A percentile compares a stretch with the other conserved stretches of the same genome.
Evolutionary conservation across 345 rosid genomes (phyloP).

Genomic region (Acer negundo): DNA sequence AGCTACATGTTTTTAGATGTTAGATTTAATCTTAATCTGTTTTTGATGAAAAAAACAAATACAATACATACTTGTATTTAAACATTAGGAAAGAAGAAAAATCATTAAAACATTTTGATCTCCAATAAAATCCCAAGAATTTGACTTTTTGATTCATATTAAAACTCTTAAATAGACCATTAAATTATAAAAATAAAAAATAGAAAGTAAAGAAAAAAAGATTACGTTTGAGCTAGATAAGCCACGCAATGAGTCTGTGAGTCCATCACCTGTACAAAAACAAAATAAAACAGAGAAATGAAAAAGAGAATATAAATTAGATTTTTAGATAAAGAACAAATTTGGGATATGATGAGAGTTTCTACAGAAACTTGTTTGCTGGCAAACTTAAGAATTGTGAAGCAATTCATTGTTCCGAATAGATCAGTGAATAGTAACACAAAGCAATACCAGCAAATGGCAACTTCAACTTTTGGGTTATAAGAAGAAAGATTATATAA

Average conservation of each 20-base stretch:
- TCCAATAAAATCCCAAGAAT: not conserved
- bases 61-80: not conserved
- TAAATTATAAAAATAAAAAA: not conserved
- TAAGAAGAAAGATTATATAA: too few species aligned
- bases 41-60: not conserved
- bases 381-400: not conserved
- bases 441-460: not conserved
- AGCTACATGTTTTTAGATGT: not conserved
- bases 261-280: slow-evolving; percentile 77
- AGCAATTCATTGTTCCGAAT: not conserved
- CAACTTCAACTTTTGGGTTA: not conserved
- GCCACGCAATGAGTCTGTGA: slow-evolving; percentile 72
- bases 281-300: slow-evolving; percentile 4
- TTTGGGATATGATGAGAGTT: not conserved
- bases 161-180: not conserved
- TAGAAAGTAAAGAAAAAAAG: not conserved
- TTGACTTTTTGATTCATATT: not conserved
- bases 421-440: not conserved
- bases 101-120: not conserved
- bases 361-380: not conserved
- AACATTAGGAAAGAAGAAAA: not conserved
- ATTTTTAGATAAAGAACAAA: not conserved
- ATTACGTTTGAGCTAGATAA: slow-evolving; percentile 83
- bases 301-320: not conserved
- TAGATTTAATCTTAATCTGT: not conserved